A percentile compares a stretch with the other conserved stretches of the same genome.
phyloP scores from a whole-genome alignment of 345 rosid species.

The Eucalyptus cloeziana region DNA sequence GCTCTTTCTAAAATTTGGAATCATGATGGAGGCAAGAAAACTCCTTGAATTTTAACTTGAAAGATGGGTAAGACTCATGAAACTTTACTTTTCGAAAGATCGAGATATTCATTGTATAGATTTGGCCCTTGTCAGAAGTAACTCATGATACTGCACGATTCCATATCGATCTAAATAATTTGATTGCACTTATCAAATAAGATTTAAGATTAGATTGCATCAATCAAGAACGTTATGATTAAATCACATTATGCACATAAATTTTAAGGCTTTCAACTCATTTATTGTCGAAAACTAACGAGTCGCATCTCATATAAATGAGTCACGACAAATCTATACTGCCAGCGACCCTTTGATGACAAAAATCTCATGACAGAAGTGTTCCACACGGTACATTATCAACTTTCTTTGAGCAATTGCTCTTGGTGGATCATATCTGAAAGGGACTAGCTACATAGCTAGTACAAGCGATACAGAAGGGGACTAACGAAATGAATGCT shows the following conservation, averaged over 20 bases:
- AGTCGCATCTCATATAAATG: not conserved
- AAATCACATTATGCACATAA: not conserved
- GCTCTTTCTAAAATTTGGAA: not conserved
- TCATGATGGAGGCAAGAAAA: not conserved
- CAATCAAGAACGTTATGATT: not conserved
- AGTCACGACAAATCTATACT: not conserved
- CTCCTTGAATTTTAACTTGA: not conserved
- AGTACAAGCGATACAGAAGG: not conserved
- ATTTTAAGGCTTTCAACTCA: fast-evolving
- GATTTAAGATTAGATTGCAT: not conserved
- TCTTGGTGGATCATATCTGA: not conserved
- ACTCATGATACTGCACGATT: not conserved
- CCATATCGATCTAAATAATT: not conserved
- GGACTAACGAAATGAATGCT: not conserved
- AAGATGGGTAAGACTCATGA: not conserved
- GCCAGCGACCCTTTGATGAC: not conserved
- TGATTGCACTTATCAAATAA: not conserved
- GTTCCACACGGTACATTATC: not conserved
- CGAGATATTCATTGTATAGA: not conserved
- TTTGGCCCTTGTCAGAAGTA: not conserved
- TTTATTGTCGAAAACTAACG: not conserved
- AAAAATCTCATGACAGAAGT: not conserved
- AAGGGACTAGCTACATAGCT: not conserved
- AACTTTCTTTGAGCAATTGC: not conserved
- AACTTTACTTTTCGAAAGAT: not conserved